These are phyloP conservation scores for Tetracentron sinense DNA, from an alignment of 164 flowering plant genomes.

Conservation along the genomic window DNA sequence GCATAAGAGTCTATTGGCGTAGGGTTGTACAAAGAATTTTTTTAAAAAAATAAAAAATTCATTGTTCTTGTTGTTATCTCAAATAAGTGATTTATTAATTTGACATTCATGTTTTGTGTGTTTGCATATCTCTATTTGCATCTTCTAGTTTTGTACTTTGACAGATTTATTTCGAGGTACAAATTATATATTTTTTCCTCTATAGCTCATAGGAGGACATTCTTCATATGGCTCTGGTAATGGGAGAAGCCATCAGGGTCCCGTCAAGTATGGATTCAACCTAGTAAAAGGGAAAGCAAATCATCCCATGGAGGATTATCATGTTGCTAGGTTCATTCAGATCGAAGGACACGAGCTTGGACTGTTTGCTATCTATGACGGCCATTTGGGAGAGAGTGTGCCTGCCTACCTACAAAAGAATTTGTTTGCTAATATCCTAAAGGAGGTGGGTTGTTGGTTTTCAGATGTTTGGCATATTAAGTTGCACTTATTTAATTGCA, in stretches of 20 bases:
- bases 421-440: too few relatives aligned
- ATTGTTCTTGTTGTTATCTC: not conserved
- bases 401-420: conserved; percentile 9
- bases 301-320: too few relatives aligned
- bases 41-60: too few relatives aligned
- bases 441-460: too few relatives aligned
- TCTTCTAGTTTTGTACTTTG: too few relatives aligned
- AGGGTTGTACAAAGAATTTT: too few relatives aligned
- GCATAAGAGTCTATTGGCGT: too few relatives aligned
- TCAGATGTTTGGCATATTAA: too few relatives aligned
- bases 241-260: not conserved
- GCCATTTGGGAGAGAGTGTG: too few relatives aligned
- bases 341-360: conserved; percentile 10
- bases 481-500: not conserved
- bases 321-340: conserved; percentile 1
- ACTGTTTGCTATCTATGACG: conserved; percentile 11
- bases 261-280: conserved; percentile 2
- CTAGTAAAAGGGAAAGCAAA: too few relatives aligned
- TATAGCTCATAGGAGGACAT: not conserved
- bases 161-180: not conserved
- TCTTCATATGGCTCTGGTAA: not conserved
- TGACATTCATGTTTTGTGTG: not conserved
- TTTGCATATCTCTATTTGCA: not conserved
- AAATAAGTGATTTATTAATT: not conserved
- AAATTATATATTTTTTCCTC: not conserved